Base-by-base conservation (phyloP, 352 stramenopile species). In the Pythium folliculosum region DNA sequence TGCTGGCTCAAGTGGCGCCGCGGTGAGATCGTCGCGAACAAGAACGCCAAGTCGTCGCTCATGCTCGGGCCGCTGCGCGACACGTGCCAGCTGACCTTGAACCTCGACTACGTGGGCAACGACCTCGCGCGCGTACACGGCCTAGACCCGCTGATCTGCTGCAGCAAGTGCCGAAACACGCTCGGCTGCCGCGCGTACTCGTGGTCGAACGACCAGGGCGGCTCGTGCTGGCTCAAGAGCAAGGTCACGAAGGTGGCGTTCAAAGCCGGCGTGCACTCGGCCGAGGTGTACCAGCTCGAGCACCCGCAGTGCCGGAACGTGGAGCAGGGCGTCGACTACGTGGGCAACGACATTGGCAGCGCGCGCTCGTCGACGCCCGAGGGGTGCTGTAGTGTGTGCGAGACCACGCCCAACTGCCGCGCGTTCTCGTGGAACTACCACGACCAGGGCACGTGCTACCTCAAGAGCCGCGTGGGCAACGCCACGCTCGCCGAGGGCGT, bases 121-220 rank as follows among this genome's bases (percentile, higher is more conserved):
- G 62, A 69, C 53, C 47, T 69, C 45, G 45, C 47, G 3, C 40
- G 38, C 22, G 47, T 52, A 14, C 9, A 56, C 32, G 53, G 56
- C 14, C 56, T 1, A 17, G 23, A 2, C 40, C 32, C 22, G 50
- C 27, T 12, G 56, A 23, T n/a, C 19, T 82, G 76, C 61, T 82
- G 76, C 38, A 54, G 57, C 48, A 52, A 78, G 17, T 91, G 82
- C 58, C 40, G 65, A 2, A 48, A 61, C 56, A 71, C 25, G 9
- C 25, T 58, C 27, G 72, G 77, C 9, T 91, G 82, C 57, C 78
- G 77, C n/a, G 75, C 69, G 1, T 91, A 82, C 63, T 80, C 81
- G 16, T 91, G 82, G 82, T 81, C 63, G 16, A 72, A 81, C 61
- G 72, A 81, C 54, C 77, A 70, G 35, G 72, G 76, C 13, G 82